phyloP scores from a whole-genome alignment of 2,329 filamentous ascomycete genomes.

The Lachnellula hyalina region DNA sequence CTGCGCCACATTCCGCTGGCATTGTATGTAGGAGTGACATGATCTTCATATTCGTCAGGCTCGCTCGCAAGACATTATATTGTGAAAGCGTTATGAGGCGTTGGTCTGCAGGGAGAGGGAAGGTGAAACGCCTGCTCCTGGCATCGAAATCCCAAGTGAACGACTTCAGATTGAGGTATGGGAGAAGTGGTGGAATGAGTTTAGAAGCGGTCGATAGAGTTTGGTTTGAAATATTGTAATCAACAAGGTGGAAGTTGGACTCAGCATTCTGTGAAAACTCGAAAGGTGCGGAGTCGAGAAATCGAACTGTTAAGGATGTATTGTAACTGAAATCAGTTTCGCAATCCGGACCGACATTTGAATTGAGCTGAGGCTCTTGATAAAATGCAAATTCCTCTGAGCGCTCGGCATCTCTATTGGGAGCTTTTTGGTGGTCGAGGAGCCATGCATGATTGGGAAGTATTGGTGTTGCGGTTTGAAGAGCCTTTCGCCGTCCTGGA shows the following conservation, averaged over 20 bases:
- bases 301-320: not conserved
- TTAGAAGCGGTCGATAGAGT: not conserved
- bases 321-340: no score
- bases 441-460: not conserved
- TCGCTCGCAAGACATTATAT: constrained; percentile 15
- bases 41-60: constrained; percentile 14
- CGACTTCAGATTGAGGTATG: not conserved
- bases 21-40: constrained; percentile 3
- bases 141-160: not conserved
- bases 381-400: not conserved
- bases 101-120: constrained; percentile 11
- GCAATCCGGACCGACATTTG: no score
- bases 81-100: constrained; percentile 10
- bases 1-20: constrained; percentile 3
- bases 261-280: not conserved
- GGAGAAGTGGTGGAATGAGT: constrained; percentile 3
- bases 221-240: not conserved
- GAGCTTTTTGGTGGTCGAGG: not conserved
- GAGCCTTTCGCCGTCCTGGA: not conserved
- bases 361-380: no score
- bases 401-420: not conserved
- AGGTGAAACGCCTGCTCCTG: not conserved
- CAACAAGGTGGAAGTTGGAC: not conserved
- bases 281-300: not conserved
- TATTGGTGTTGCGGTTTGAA: not conserved